Evolutionary conservation across 495 filamentous ascomycete genomes (phyloP), one percentile per base, ranked within the genome.

Genomic region (Penicillium waksmanii): DNA sequence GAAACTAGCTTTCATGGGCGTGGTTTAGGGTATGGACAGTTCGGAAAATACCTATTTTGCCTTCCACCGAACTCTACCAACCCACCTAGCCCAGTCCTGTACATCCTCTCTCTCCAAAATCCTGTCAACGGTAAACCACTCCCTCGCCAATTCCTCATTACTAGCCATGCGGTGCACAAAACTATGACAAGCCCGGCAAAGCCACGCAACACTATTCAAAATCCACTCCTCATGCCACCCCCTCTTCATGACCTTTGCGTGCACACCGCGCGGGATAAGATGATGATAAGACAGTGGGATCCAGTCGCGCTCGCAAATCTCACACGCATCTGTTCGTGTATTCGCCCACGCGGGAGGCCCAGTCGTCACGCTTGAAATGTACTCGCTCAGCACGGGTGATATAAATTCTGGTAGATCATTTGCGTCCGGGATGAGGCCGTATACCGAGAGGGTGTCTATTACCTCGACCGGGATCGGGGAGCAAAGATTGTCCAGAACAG

Each of bases 171-270:
- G 73, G 81, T 96, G 92, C 71, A 96, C 91, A 69, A 92, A 92
- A 34, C 81, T 82, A 81, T 96, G 92, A 66, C 92, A 96, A 15
- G 92, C 90, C 19, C 92, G 82, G 77, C 92, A 96, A 65, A 96
- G 71, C 91, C 91, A 96, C 31, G 92, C 92, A 25, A 96, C 91
- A 69, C 84, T 91, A 69, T 90, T 84, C 73, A 94, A 64, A 76
- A 84, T 81, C 78, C 87, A 87, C 60, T 86, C 85, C 15, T 83
- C 80, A 78, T 92, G 89, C 92, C 91, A 96, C 4, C 91, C 90
- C 31, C 90, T 79, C 74, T 90, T 90, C 12, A 90, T 64, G 7
- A 85, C 91, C 74, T 92, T 93, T n/a, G 79, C 84, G 73, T 96
- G 92, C 63, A 90, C 84, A 38, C 82, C 77, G 31, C 85, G 78